Conservation (phyloP, 257 asterid species). For the Petunia axillaris region DNA sequence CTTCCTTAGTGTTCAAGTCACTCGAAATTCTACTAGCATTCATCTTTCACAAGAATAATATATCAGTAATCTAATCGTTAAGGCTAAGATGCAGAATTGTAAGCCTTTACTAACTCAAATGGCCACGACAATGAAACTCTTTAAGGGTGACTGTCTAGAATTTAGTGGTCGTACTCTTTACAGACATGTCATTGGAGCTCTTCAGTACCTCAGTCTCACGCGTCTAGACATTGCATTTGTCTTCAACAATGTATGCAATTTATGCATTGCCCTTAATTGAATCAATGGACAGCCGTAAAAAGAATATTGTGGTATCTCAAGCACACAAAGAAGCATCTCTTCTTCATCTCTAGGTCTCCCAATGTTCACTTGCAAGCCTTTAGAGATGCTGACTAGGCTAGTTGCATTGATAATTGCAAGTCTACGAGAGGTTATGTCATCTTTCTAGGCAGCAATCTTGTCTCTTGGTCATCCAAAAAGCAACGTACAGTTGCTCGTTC, state of each 20-base stretch:
- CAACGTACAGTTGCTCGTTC: background rate
- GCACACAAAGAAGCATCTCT: background rate
- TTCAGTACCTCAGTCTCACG: background rate
- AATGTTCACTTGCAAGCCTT: background rate
- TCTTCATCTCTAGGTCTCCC: background rate
- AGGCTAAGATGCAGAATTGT: background rate
- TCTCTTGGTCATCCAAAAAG: background rate
- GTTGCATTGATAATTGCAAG: background rate
- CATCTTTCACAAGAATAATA: background rate
- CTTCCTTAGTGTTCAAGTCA: background rate
- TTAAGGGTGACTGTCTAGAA: background rate
- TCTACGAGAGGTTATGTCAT: background rate
- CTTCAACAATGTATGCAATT: background rate
- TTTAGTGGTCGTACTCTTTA: background rate
- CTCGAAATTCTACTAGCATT: background rate
- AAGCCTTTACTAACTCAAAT: background rate
- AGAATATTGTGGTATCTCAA: background rate
- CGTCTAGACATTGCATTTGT: background rate
- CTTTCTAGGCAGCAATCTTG: background rate
- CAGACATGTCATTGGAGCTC: background rate
- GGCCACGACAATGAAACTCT: background rate
- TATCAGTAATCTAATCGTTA: background rate
- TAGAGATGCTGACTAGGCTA: background rate
- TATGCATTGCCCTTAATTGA: background rate
- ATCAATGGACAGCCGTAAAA: background rate